Conservation (phyloP, 2,329 filamentous ascomycete species). For the Celoporthe dispersa region DNA sequence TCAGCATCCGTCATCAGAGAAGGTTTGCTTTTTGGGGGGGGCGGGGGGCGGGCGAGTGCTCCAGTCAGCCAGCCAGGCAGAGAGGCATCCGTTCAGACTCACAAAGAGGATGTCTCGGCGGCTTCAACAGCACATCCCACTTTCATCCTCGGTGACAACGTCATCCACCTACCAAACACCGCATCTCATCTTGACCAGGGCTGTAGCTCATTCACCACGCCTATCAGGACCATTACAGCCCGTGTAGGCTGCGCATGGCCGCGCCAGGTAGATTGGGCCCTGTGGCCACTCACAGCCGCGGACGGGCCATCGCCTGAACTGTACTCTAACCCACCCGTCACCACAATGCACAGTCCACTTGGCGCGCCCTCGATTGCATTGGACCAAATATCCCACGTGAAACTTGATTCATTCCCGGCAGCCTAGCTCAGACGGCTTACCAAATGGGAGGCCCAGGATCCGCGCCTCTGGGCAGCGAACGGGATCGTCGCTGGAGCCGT, state of each 20-base stretch:
- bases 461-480: neutral
- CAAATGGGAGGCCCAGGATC: slow-evolving; percentile 13
- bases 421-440: slow-evolving; percentile 16
- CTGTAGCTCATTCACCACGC: neutral
- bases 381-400: neutral
- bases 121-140: neutral
- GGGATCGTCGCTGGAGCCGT: neutral
- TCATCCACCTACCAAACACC: neutral
- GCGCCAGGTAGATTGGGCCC: slow-evolving; percentile 20
- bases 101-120: neutral
- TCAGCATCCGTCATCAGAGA: neutral
- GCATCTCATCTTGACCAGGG: neutral
- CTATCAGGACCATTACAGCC: neutral
- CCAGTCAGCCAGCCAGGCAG: neutral
- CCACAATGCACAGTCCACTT: neutral
- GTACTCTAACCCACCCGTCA: neutral
- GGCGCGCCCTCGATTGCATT: neutral
- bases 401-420: neutral
- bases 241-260: neutral
- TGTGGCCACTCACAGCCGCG: slow-evolving; percentile 18
- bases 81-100: neutral
- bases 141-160: neutral
- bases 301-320: slow-evolving; percentile 6
- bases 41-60: neutral
- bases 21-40: too few species aligned